Evolutionary conservation across 208 protist genomes (phyloP).

Genomic region (Zelonia costaricensis): DNA sequence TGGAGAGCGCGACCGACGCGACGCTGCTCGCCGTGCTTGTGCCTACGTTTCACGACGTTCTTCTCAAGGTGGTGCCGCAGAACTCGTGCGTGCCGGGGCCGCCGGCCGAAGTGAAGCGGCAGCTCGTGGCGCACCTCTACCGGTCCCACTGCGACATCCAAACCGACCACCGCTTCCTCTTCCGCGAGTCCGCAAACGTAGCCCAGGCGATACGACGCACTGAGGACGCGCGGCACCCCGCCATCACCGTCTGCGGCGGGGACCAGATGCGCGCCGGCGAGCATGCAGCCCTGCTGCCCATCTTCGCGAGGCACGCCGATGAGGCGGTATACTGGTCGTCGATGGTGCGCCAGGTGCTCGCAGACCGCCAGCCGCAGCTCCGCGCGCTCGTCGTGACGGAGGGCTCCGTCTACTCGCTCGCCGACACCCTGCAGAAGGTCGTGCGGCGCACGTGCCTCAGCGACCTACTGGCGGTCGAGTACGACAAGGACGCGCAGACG

Average conservation of each 20-base stretch:
- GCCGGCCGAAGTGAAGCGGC: conserved; percentile 40
- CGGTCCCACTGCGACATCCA: conserved; percentile 31
- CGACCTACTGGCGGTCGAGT: conserved; percentile 38
- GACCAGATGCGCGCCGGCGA: conserved; percentile 26
- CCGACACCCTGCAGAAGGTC: conserved; percentile 38
- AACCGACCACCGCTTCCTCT: conserved; percentile 42
- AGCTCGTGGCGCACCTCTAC: conserved; percentile 69
- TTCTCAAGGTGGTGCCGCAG: conserved; percentile 43
- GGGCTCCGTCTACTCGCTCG: conserved; percentile 43
- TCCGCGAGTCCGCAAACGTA: conserved; percentile 39
- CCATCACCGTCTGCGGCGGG: conserved; percentile 14
- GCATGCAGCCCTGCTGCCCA: conserved; percentile 29
- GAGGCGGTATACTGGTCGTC: conserved; percentile 57
- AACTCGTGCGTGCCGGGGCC: conserved; percentile 26
- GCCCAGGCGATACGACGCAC: conserved; percentile 39
- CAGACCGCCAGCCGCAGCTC: conserved; percentile 33
- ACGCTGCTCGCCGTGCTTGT: conserved; percentile 49
- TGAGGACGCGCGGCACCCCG: conserved; percentile 38
- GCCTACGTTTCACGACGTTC: conserved; percentile 64
- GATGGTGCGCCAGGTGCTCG: conserved; percentile 36
- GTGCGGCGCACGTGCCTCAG: conserved; percentile 35
- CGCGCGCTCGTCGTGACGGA: conserved; percentile 54
- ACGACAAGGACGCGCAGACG: conserved; percentile 51
- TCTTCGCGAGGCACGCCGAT: conserved; percentile 46
- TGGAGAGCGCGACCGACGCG: conserved; percentile 42